Conservation (phyloP, 768 basidiomycete genomes). For the Tricholomella constricta region DNA sequence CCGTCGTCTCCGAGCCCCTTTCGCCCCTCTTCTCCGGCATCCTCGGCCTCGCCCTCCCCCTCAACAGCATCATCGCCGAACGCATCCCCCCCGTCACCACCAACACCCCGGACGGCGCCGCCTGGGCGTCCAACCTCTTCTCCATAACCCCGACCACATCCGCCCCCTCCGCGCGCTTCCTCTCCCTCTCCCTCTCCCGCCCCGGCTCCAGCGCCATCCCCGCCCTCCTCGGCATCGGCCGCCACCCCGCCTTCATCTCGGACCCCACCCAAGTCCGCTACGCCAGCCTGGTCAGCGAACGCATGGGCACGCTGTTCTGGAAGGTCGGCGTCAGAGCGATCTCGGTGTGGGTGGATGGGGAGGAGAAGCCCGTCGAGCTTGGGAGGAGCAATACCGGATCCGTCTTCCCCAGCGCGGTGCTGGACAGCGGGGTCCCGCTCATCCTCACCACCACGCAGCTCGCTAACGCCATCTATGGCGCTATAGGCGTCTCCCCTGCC, state of each 20-base stretch:
- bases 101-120: conserved; percentile 63
- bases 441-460: conserved; percentile 63
- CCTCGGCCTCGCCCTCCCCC: conserved; percentile 74
- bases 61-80: conserved; percentile 65
- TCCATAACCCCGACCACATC: conserved; percentile 54
- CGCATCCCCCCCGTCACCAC: conserved; percentile 48
- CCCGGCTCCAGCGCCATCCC: conserved; percentile 62
- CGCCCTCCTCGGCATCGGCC: conserved; percentile 67
- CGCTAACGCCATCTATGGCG: conserved; percentile 79
- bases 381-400: conserved; percentile 41
- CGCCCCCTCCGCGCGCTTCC: conserved; percentile 63
- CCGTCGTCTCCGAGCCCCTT: conserved; percentile 59
- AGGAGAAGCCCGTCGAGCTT: conserved; percentile 39
- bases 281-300: conserved; percentile 42
- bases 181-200: conserved; percentile 67
- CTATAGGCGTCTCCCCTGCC: conserved; percentile 60
- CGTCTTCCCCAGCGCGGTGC: conserved; percentile 59
- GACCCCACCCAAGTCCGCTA: conserved; percentile 57
- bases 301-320: conserved; percentile 58
- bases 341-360: conserved; percentile 58
- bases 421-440: conserved; percentile 71
- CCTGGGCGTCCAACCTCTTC: conserved; percentile 71
- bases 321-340: conserved; percentile 58
- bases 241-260: conserved; percentile 59
- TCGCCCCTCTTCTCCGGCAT: conserved; percentile 61